phyloP scores from a whole-genome alignment of 768 basidiomycete genomes.

The Russula foetens region DNA sequence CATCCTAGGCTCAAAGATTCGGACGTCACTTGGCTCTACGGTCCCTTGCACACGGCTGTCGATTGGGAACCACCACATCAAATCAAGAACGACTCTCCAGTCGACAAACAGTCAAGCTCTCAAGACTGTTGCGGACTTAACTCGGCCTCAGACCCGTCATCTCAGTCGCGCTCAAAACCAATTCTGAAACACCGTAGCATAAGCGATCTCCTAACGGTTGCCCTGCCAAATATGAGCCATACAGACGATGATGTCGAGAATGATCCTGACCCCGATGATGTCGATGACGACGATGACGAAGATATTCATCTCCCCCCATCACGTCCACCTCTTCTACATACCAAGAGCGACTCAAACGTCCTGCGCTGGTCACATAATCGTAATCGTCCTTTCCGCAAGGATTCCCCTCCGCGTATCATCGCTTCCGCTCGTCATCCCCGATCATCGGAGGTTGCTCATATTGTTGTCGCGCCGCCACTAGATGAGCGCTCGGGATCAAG shows the following conservation, averaged over 20 bases:
- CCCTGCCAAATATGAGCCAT: slow-evolving; percentile 54
- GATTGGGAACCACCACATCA: slow-evolving; percentile 70
- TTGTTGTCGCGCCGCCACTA: slow-evolving; percentile 8
- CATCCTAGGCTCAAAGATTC: slow-evolving; percentile 89
- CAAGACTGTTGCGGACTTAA: slow-evolving; percentile 48
- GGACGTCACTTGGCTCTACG: slow-evolving; percentile 98
- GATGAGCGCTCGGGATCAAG: slow-evolving; percentile 22
- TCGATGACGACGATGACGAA: slow-evolving; percentile 11
- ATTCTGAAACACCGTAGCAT: slow-evolving; percentile 96
- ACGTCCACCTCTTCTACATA: slow-evolving; percentile 65
- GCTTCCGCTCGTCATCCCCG: slow-evolving; percentile 19
- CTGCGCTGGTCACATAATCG: slow-evolving; percentile 36
- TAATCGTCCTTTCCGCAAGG: slow-evolving; percentile 43
- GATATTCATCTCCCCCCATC: not conserved
- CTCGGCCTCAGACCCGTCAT: slow-evolving; percentile 14
- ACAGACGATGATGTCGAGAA: slow-evolving; percentile 40
- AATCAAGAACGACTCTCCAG: slow-evolving; percentile 35
- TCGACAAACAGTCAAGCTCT: slow-evolving; percentile 34
- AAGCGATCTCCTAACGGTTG: slow-evolving; percentile 76
- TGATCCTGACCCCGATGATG: not conserved
- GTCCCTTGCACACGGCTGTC: slow-evolving; percentile 90
- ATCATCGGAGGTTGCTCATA: slow-evolving; percentile 19
- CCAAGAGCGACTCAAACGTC: slow-evolving; percentile 86
- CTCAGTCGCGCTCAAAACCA: slow-evolving; percentile 52
- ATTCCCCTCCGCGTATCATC: slow-evolving; percentile 62